Evolutionary conservation across 2,329 filamentous ascomycete genomes (phyloP).

Genomic region (Orbilia javanica): DNA sequence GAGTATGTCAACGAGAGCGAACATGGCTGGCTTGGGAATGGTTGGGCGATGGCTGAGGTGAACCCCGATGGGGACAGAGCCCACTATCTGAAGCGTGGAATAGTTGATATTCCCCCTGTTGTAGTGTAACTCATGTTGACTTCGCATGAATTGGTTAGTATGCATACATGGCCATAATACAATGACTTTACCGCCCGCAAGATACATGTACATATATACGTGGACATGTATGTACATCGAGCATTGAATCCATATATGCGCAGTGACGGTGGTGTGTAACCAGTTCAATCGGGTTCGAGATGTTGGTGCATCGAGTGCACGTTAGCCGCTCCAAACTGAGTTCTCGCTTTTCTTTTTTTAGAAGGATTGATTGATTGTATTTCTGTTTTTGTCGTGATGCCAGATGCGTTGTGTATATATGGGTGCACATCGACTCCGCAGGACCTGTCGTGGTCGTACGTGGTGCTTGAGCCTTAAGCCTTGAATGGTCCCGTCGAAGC

Average conservation of each 20-base stretch:
- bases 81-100: slow-evolving; percentile 39
- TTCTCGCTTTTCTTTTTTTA: background rate
- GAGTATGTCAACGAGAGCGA: slow-evolving; percentile 41
- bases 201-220: no score
- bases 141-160: no score
- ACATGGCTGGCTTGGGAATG: slow-evolving; percentile 51
- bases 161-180: no score
- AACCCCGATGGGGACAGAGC: slow-evolving; percentile 47
- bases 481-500: slow-evolving; percentile 17
- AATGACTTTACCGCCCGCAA: background rate
- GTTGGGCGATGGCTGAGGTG: slow-evolving; percentile 48
- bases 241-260: no score
- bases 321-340: background rate
- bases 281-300: background rate
- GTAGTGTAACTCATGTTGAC: slow-evolving; percentile 3
- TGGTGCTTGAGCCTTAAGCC: background rate
- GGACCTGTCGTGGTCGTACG: background rate
- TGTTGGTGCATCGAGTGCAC: no score
- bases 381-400: background rate
- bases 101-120: slow-evolving; percentile 45
- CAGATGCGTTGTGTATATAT: background rate
- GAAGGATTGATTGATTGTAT: background rate
- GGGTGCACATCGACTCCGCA: background rate
- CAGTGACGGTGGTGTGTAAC: no score
- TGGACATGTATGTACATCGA: background rate